A percentile compares a stretch with the other conserved stretches of the same genome.
phyloP scores from a whole-genome alignment of 305 asterid species.

The Fraxinus angustifolia region DNA sequence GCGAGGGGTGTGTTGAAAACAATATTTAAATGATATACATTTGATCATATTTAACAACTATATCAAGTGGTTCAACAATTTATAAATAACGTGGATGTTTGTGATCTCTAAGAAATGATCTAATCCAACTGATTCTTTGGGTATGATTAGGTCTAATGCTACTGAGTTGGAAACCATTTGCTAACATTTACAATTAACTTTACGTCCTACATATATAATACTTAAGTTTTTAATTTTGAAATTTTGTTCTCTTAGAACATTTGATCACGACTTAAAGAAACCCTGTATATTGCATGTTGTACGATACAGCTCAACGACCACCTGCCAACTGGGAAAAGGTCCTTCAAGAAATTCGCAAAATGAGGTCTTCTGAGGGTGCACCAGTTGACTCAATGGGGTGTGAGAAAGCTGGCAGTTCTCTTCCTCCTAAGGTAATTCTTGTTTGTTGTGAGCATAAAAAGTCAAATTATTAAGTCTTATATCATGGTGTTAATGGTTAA shows the following conservation, averaged over 20 bases:
- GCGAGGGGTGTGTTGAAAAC: background rate
- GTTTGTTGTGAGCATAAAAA: constrained; percentile 2
- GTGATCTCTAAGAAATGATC: background rate
- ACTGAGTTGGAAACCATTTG: background rate
- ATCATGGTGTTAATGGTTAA: background rate
- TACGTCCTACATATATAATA: background rate
- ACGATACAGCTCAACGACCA: constrained; percentile 48
- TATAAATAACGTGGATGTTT: background rate
- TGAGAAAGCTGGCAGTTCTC: constrained; percentile 90
- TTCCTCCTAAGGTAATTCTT: constrained; percentile 78
- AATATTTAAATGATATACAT: background rate
- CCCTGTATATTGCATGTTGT: constrained; percentile 2
- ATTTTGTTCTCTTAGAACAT: background rate
- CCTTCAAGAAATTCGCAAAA: constrained; percentile 71
- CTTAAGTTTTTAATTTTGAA: background rate
- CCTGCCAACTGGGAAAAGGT: constrained; percentile 80
- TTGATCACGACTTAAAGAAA: constrained; percentile 1
- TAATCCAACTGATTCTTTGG: background rate
- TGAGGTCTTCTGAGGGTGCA: constrained; percentile 91
- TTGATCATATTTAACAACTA: background rate
- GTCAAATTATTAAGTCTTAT: background rate
- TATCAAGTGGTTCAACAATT: background rate
- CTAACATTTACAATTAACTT: background rate
- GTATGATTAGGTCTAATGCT: background rate
- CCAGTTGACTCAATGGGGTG: constrained; percentile 99